These are phyloP conservation scores for Aureobasidium musti DNA, from an alignment of 2,329 filamentous ascomycete genomes.

Conservation along the genomic window DNA sequence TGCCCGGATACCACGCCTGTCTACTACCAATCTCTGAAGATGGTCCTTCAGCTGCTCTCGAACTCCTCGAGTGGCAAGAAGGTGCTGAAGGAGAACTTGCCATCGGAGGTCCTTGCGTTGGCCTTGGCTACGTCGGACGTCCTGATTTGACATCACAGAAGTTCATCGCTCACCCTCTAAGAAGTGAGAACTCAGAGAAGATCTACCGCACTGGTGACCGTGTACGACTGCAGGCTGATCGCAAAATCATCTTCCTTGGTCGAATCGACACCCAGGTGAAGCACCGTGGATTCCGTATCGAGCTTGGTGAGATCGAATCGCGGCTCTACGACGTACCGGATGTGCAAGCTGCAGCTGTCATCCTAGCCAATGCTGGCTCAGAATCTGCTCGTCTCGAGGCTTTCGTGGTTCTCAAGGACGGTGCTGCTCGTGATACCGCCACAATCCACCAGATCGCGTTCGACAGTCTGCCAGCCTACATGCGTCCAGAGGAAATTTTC, in stretches of 20 bases:
- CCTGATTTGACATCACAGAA: conserved; percentile 14
- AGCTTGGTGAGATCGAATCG: conserved; percentile 81
- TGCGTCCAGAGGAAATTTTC: conserved; percentile 1
- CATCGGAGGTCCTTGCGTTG: conserved; percentile 12
- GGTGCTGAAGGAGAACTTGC: conserved; percentile 10
- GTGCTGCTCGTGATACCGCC: neutral
- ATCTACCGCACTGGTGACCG: conserved; percentile 83
- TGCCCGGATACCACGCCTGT: conserved; percentile 7
- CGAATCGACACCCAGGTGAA: conserved; percentile 87
- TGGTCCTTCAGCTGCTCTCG: too few species aligned
- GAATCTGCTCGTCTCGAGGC: neutral
- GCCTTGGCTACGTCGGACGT: conserved; percentile 4
- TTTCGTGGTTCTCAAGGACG: conserved; percentile 2
- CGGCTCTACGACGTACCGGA: conserved; percentile 4
- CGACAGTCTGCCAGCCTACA: conserved; percentile 1
- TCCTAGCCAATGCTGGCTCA: neutral
- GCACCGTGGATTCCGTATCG: conserved; percentile 89
- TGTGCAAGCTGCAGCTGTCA: conserved; percentile 10
- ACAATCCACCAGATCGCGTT: neutral
- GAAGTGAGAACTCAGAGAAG: conserved; percentile 35
- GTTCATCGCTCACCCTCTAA: neutral
- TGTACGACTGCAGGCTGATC: conserved; percentile 66
- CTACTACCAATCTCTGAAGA: conserved; percentile 2
- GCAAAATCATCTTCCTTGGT: conserved; percentile 72
- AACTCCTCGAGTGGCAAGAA: neutral